Conservation (phyloP, 345 rosid genomes). For the Populus euphratica region DNA sequence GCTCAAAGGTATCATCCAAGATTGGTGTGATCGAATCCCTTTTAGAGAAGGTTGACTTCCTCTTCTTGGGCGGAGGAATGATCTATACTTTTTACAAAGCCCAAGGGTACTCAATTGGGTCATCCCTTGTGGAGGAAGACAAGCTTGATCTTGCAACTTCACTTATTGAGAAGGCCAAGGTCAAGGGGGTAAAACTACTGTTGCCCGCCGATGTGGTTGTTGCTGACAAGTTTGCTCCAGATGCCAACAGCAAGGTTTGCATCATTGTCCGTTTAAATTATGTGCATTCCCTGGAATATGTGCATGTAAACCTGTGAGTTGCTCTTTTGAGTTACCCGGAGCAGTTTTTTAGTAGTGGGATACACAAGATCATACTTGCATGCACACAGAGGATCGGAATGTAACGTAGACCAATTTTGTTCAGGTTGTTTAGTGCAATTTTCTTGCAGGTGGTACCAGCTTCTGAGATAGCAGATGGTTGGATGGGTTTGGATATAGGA, state of each 20-base stretch:
- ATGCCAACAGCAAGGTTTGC: conserved; percentile 84
- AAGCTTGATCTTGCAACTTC: conserved; percentile 72
- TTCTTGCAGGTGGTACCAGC: conserved; percentile 69
- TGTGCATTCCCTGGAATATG: neutral
- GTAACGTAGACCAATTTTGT: neutral
- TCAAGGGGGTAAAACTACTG: conserved; percentile 71
- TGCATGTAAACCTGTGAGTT: neutral
- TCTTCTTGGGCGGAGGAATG: conserved; percentile 92
- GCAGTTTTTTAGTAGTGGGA: too few relatives aligned
- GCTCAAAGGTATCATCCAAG: conserved; percentile 92
- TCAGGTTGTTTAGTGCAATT: neutral
- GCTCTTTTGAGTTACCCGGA: neutral
- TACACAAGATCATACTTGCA: neutral
- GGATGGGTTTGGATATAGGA: conserved; percentile 97
- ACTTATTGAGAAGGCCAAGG: conserved; percentile 75
- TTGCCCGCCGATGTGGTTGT: conserved; percentile 80
- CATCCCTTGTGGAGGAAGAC: conserved; percentile 84
- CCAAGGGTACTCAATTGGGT: conserved; percentile 70
- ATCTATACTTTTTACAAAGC: conserved; percentile 86
- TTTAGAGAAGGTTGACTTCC: conserved; percentile 60
- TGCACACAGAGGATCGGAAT: neutral
- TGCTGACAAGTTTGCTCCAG: conserved; percentile 87
- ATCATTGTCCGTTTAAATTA: neutral
- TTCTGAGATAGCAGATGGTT: conserved; percentile 72
- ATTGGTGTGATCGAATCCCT: conserved; percentile 93